A percentile compares a stretch with the other conserved stretches of the same genome.
Conservation (phyloP, 2,329 filamentous ascomycete species). For the Penicillium sp. region DNA sequence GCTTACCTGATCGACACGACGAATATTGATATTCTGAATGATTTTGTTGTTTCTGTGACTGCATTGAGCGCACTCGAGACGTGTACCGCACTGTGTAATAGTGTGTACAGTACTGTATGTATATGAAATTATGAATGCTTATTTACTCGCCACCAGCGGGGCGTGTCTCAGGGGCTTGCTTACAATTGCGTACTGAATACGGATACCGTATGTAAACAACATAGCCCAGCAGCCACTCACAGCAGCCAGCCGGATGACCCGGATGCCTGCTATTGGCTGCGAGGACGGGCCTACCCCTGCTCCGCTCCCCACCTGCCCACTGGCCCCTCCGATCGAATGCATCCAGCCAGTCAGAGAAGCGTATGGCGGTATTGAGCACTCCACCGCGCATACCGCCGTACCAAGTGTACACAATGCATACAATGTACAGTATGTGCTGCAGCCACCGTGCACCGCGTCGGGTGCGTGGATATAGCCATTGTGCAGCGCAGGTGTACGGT, state of each 20-base stretch:
- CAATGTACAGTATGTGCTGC: no score
- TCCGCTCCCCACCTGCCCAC: neutral
- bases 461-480: constrained; percentile 9
- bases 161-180: constrained; percentile 15
- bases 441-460: neutral
- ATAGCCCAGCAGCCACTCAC: neutral
- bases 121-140: no score
- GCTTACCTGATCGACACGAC: no score
- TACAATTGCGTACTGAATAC: neutral
- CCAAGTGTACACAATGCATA: neutral
- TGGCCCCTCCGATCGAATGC: neutral
- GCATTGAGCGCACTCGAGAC: no score
- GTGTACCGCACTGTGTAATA: no score
- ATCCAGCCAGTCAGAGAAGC: neutral
- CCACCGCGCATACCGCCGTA: constrained; percentile 3
- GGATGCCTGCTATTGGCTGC: neutral
- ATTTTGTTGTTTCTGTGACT: no score
- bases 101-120: no score
- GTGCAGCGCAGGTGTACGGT: no score
- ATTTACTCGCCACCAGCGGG: constrained; percentile 7
- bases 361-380: neutral
- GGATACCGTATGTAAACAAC: neutral
- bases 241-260: neutral
- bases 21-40: no score
- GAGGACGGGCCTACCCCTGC: constrained; percentile 3